A percentile compares a stretch with the other conserved stretches of the same genome.
These are phyloP conservation scores for Brettanomyces custersianus DNA, from an alignment of 805 yeast genomes.

Conservation along the genomic window DNA sequence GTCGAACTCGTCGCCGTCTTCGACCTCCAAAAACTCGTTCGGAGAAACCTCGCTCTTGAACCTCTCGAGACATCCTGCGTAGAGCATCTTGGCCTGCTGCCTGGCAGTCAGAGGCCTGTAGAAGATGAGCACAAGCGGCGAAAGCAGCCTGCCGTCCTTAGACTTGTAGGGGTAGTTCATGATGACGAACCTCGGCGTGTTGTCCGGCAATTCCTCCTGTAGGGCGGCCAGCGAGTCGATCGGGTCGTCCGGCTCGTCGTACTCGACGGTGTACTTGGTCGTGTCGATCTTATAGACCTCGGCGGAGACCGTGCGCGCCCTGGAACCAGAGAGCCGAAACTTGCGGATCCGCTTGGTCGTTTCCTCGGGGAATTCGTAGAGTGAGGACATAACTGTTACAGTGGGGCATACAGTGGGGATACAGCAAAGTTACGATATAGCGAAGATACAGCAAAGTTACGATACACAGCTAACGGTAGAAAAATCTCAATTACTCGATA, in stretches of 20 bases:
- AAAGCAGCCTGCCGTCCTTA: constrained; percentile 60
- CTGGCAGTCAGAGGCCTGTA: constrained; percentile 86
- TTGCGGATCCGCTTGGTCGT: constrained; percentile 54
- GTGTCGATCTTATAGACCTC: constrained; percentile 53
- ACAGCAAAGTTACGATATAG: too few species aligned
- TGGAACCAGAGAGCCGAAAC: constrained; percentile 65
- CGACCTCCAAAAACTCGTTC: constrained; percentile 48
- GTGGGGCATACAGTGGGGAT: background rate
- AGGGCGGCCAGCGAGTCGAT: constrained; percentile 50
- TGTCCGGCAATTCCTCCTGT: constrained; percentile 73
- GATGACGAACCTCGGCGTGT: constrained; percentile 65
- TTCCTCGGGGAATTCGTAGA: constrained; percentile 56
- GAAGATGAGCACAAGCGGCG: constrained; percentile 74
- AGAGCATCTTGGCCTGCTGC: constrained; percentile 75
- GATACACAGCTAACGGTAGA: too few species aligned
- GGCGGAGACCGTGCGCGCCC: constrained; percentile 54
- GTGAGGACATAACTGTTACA: constrained; percentile 32
- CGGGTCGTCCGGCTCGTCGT: constrained; percentile 35
- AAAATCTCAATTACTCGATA: too few species aligned
- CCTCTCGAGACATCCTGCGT: constrained; percentile 84
- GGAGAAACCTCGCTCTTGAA: constrained; percentile 75
- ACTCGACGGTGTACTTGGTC: constrained; percentile 39
- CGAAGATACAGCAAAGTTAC: too few species aligned
- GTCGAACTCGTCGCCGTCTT: constrained; percentile 65
- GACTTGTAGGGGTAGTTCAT: constrained; percentile 66